phyloP scores from a whole-genome alignment of 1,139 yeast species.

The Diutina neorugosa region DNA sequence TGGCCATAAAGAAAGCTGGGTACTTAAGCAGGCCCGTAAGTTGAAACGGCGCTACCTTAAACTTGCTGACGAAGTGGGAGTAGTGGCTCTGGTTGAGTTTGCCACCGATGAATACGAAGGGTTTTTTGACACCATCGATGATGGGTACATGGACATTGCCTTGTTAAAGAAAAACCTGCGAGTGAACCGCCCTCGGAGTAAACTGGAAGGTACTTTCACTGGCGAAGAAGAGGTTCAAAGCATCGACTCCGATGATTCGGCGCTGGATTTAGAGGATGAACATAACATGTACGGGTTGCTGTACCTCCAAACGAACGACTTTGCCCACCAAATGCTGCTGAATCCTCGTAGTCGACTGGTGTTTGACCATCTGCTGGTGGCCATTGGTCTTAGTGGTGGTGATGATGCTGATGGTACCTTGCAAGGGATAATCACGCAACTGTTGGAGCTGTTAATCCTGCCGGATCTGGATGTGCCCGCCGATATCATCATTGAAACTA shows the following conservation, averaged over 20 bases:
- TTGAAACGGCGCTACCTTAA: constrained; percentile 20
- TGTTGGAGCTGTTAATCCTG: constrained; percentile 42
- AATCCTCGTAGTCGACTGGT: constrained; percentile 25
- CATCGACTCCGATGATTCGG: constrained; percentile 5
- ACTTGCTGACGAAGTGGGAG: constrained; percentile 13
- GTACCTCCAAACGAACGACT: constrained; percentile 13
- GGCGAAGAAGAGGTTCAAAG: not conserved
- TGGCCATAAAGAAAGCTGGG: constrained; percentile 47
- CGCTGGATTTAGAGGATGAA: constrained; percentile 3
- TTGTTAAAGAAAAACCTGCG: constrained; percentile 34
- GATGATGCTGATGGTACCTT: not conserved
- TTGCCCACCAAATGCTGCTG: constrained; percentile 12
- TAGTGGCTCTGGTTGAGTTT: constrained; percentile 9
- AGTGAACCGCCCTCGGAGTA: constrained; percentile 13
- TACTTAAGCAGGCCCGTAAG: constrained; percentile 30
- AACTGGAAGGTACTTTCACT: not conserved
- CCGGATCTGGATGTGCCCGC: constrained; percentile 42
- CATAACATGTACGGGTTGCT: constrained; percentile 12
- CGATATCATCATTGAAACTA: constrained; percentile 41
- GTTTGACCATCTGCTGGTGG: constrained; percentile 18
- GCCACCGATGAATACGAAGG: constrained; percentile 36
- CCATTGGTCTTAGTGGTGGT: constrained; percentile 7
- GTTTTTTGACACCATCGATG: constrained; percentile 40
- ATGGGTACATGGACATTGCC: constrained; percentile 49
- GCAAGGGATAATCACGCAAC: constrained; percentile 11